Evolutionary conservation across 176 grass and related monocot genomes (phyloP), one percentile per base, ranked within the genome.

Genomic region (Cymbopogon citratus): DNA sequence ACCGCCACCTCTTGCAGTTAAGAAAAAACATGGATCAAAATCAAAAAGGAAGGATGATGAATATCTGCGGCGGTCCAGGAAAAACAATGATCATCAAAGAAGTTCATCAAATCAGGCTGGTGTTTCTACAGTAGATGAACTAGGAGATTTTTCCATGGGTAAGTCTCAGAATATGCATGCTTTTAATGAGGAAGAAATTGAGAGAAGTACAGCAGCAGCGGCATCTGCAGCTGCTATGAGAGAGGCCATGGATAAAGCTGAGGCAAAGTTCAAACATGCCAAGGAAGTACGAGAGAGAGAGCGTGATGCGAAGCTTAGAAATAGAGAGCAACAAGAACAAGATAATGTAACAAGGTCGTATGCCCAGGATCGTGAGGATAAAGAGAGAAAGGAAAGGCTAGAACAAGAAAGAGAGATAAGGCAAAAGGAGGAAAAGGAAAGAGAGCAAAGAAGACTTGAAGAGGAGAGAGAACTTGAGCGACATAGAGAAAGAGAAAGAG

Each of bases 211-310:
- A 78, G 75, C 91, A 52, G 88, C 92, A 63, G 89, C 90, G 21
- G 92, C 92, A 87, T 94, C 92, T 76, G 92, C 92, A 61, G 92
- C 92, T 64, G 92, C 92, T 51, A 98, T 98, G 95, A 98, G 95
- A 85, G 92, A 95, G 73, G 92, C 95, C 39, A 93, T 98, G 95
- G 89, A 91, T 67, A 94, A 91, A 87, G 95, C 95, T 72, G 92
- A 98, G 81, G 90, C 88, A 76, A 98, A 98, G 63, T 90, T 98
- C 67, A 98, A 92, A 85, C 95, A 98, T 85, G 95, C 95, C 46
- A 98, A 91, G 82, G 90, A 82, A 74, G 82, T 95, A 57, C 88
- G 95, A 67, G 95, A 95, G 82, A 98, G 89, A 71, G 92, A 85
- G 56, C 89, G 89, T 18, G 86, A 91, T 88, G 83, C 91, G 56